These are phyloP conservation scores for Calcarisporium arbuscula DNA, from an alignment of 2,329 filamentous ascomycete species.

Conservation along the genomic window DNA sequence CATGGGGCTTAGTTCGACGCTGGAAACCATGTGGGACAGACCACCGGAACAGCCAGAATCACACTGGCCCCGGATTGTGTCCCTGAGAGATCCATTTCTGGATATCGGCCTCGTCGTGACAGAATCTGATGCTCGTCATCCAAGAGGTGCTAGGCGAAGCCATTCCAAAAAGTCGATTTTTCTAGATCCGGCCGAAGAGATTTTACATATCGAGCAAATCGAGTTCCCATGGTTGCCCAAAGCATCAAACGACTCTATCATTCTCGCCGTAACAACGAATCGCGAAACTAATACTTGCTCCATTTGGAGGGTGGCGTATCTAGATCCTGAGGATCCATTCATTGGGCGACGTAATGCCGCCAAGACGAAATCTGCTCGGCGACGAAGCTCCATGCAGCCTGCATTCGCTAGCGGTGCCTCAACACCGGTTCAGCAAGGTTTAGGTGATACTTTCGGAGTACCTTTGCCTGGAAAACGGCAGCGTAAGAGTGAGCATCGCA, in stretches of 20 bases:
- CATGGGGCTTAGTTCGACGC: slow-evolving; percentile 43
- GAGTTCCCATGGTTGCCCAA: too few relatives aligned
- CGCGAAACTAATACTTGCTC: slow-evolving; percentile 69
- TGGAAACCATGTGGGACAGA: slow-evolving; percentile 53
- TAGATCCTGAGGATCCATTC: slow-evolving; percentile 58
- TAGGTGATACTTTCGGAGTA: slow-evolving; percentile 72
- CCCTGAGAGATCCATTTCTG: slow-evolving; percentile 76
- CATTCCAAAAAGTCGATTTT: slow-evolving; percentile 42
- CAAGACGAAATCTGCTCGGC: slow-evolving; percentile 40
- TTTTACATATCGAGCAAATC: slow-evolving; percentile 71
- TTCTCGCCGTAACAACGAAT: slow-evolving; percentile 77
- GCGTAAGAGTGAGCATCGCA: slow-evolving; percentile 47
- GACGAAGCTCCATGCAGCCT: slow-evolving; percentile 60
- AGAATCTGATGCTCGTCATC: slow-evolving; percentile 36
- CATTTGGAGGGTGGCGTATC: slow-evolving; percentile 77
- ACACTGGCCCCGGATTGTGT: slow-evolving; percentile 71
- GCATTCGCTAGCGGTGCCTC: slow-evolving; percentile 66
- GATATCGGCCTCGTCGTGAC: slow-evolving; percentile 80
- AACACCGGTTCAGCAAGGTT: slow-evolving; percentile 65
- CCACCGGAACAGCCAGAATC: slow-evolving; percentile 47
- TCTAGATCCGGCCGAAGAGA: slow-evolving; percentile 71
- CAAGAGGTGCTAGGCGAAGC: slow-evolving; percentile 22
- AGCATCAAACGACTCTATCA: too few relatives aligned
- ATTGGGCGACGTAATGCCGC: slow-evolving; percentile 39
- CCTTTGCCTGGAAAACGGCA: slow-evolving; percentile 46